Evolutionary conservation across 1,139 yeast genomes (phyloP).

Genomic region (Yamadazyma spencermartinsiae): DNA sequence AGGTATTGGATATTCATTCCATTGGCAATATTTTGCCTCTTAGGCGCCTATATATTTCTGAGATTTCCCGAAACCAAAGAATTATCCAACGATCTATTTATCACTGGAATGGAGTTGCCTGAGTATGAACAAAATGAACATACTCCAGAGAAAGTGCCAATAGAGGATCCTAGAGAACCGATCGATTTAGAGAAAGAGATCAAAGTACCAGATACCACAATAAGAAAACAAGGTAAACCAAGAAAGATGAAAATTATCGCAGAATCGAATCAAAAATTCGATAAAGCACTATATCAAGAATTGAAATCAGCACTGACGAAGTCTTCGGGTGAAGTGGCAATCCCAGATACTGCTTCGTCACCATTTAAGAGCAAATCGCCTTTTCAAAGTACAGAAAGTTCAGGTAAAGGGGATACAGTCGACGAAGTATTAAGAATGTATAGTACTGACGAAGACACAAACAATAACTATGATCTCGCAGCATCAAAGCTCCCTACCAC

Average conservation of each 20-base stretch:
- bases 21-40: conserved; percentile 35
- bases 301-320: conserved; percentile 1
- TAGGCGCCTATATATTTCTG: conserved; percentile 28
- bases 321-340: not conserved
- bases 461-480: not conserved
- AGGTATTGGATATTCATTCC: conserved; percentile 47
- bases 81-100: not conserved
- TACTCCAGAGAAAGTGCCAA: no score
- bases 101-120: not conserved
- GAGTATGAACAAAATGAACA: no score
- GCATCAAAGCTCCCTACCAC: not conserved
- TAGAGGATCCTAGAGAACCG: no score
- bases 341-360: not conserved
- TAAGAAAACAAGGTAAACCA: not conserved
- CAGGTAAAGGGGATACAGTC: conserved; percentile 6
- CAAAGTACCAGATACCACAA: not conserved
- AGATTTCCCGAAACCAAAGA: conserved; percentile 45
- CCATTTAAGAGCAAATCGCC: not conserved
- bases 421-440: conserved; percentile 12
- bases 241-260: not conserved
- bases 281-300: conserved; percentile 2
- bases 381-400: not conserved
- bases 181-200: not conserved
- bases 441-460: conserved; percentile 5
- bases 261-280: not conserved